phyloP scores from a whole-genome alignment of 495 filamentous ascomycete genomes.

The Penicillium coffeae region DNA sequence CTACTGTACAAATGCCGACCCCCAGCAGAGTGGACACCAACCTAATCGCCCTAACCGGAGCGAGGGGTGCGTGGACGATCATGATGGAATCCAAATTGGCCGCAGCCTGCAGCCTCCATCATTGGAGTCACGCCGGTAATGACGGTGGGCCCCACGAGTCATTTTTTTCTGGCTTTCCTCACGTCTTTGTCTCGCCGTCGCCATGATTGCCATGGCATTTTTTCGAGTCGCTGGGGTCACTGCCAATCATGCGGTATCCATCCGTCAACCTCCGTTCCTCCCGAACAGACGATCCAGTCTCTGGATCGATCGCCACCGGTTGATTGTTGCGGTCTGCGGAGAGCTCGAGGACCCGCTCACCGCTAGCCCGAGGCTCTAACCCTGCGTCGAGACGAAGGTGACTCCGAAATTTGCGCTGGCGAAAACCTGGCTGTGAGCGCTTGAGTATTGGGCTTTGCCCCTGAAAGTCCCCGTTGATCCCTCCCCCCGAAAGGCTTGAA shows the following conservation, averaged over 20 bases:
- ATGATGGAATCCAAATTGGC: conserved; percentile 14
- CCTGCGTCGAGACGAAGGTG: background rate
- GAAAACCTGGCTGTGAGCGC: background rate
- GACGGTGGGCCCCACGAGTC: too few species aligned
- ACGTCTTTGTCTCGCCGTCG: background rate
- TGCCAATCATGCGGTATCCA: background rate
- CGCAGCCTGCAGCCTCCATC: background rate
- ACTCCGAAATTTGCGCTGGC: background rate
- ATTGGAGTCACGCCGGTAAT: conserved; percentile 1
- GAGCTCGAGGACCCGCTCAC: background rate
- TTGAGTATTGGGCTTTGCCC: too few species aligned
- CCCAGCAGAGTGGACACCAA: background rate
- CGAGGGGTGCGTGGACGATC: conserved; percentile 14
- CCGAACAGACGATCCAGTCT: background rate
- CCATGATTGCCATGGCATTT: background rate
- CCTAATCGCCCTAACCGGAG: conserved; percentile 8
- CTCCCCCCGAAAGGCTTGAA: too few species aligned
- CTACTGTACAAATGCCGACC: background rate
- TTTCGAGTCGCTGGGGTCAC: background rate
- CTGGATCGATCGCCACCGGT: background rate
- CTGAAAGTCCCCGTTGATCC: too few species aligned
- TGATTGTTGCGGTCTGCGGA: conserved; percentile 14
- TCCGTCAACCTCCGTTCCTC: background rate
- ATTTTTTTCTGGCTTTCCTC: too few species aligned
- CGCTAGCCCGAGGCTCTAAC: background rate